A percentile compares a stretch with the other conserved stretches of the same genome.
Conservation (phyloP, 345 rosid genomes). For the Hibiscus mutabilis region DNA sequence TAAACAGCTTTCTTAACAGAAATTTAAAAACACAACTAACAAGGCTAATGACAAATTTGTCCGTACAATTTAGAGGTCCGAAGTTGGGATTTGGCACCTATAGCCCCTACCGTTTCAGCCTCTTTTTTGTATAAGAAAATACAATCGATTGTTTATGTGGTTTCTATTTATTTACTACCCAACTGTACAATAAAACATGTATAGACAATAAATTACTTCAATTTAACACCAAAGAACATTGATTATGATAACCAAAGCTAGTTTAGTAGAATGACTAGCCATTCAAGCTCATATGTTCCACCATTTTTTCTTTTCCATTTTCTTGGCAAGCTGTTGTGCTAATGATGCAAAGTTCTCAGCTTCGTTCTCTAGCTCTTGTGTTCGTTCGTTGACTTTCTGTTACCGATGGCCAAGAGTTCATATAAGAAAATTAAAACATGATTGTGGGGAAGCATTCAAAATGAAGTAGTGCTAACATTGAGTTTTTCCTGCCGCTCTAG, state of each 20-base stretch:
- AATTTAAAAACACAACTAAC: no score
- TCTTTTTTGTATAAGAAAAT: not conserved
- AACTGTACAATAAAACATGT: not conserved
- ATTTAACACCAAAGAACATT: not conserved
- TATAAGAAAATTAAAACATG: not conserved
- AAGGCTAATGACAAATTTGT: no score
- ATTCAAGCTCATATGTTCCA: constrained; percentile 47
- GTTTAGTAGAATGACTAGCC: not conserved
- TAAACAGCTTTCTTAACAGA: no score
- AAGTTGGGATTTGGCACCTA: not conserved
- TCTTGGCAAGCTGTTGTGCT: constrained; percentile 71
- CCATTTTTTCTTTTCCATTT: constrained; percentile 90
- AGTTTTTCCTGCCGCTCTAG: constrained; percentile 71
- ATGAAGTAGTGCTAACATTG: constrained; percentile 35
- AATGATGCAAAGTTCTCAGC: constrained; percentile 73
- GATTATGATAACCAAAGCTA: not conserved
- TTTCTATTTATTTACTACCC: not conserved
- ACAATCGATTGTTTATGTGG: not conserved
- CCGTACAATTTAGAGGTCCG: not conserved
- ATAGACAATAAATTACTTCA: not conserved
- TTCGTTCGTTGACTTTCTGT: constrained; percentile 59
- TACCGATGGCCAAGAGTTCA: not conserved
- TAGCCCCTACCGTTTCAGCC: not conserved
- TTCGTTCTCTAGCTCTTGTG: constrained; percentile 70
- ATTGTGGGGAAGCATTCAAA: not conserved